These are phyloP conservation scores for Leptographium wingfieldii DNA, from an alignment of 2,329 filamentous ascomycete species.

Conservation along the genomic window DNA sequence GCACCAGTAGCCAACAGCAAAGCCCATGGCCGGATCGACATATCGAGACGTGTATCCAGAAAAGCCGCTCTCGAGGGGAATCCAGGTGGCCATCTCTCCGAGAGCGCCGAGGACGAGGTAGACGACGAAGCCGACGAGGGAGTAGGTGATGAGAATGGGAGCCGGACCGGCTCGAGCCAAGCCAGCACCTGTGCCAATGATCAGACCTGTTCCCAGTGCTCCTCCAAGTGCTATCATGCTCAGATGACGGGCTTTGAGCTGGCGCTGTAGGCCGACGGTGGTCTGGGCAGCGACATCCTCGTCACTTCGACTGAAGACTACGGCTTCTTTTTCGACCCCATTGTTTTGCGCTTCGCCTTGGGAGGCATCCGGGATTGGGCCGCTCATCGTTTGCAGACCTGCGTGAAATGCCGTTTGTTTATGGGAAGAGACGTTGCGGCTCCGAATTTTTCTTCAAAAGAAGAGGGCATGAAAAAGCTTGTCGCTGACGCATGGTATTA, in stretches of 20 bases:
- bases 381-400: neutral
- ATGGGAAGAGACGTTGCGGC: too few relatives aligned
- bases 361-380: neutral
- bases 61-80: constrained; percentile 50
- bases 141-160: constrained; percentile 29
- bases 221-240: constrained; percentile 5
- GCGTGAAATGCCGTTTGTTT: neutral
- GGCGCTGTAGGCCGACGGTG: neutral
- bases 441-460: neutral
- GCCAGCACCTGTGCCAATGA: constrained; percentile 38
- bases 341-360: neutral
- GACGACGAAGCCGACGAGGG: constrained; percentile 32
- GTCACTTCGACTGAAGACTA: neutral
- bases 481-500: neutral
- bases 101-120: constrained; percentile 55
- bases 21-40: constrained; percentile 38
- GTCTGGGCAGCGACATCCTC: neutral
- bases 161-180: constrained; percentile 34
- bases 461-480: neutral
- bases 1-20: constrained; percentile 59
- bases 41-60: constrained; percentile 53
- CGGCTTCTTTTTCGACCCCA: neutral
- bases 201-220: constrained; percentile 19
- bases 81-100: constrained; percentile 56
- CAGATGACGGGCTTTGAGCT: constrained; percentile 1